Percentiles rank a stretch among this genome's conserved stretches.
phyloP scores from a whole-genome alignment of 306 rosid species.

The Fragaria vesca region DNA sequence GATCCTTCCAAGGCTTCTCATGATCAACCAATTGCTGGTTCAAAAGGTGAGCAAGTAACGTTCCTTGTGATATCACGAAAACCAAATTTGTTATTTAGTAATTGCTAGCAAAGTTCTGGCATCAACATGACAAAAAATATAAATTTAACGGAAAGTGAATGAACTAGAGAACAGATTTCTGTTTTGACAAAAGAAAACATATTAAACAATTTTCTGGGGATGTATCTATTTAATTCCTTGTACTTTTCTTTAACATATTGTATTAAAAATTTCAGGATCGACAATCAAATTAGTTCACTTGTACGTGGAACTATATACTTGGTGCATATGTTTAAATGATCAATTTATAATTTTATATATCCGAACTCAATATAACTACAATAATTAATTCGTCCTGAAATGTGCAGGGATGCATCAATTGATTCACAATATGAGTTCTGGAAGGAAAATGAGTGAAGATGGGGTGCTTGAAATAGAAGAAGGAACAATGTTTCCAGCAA shows the following conservation, averaged over 20 bases:
- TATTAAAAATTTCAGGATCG: background rate
- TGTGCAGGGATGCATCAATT: slow-evolving; percentile 46
- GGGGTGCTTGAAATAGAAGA: slow-evolving; percentile 45
- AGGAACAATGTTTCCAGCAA: slow-evolving; percentile 43
- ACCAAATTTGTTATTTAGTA: slow-evolving; percentile 8
- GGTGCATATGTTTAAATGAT: background rate
- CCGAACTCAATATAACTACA: background rate
- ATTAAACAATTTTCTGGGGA: background rate
- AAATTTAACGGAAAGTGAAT: background rate
- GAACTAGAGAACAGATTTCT: background rate
- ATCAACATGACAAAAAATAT: background rate
- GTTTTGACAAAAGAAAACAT: background rate
- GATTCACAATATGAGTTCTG: slow-evolving; percentile 59
- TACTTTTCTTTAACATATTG: background rate
- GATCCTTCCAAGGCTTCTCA: slow-evolving; percentile 54
- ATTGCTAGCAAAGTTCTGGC: background rate
- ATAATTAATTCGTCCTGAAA: background rate
- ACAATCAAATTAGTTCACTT: background rate
- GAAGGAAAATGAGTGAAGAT: slow-evolving; percentile 41
- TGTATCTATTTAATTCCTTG: background rate
- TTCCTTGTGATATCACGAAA: background rate
- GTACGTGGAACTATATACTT: background rate
- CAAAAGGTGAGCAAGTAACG: slow-evolving; percentile 45
- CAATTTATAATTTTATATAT: background rate
- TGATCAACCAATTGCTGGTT: slow-evolving; percentile 43